phyloP scores from a whole-genome alignment of 495 filamentous ascomycete genomes.

The Pseudoneurospora amorphoporcata region DNA sequence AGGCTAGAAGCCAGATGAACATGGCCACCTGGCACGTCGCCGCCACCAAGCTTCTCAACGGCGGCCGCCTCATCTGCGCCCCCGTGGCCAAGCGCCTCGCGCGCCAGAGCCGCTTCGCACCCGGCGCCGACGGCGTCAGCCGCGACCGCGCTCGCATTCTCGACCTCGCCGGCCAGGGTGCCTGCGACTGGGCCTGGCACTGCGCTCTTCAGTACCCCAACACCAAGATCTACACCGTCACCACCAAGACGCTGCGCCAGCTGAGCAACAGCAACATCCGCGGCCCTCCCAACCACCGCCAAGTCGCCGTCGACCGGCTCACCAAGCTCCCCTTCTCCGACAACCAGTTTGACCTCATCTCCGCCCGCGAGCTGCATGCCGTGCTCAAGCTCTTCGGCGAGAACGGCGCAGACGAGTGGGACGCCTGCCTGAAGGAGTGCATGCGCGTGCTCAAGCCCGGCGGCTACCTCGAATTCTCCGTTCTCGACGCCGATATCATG shows the following conservation, averaged over 20 bases:
- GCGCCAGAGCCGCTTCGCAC: conserved; percentile 36
- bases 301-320: conserved; percentile 60
- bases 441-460: conserved; percentile 85
- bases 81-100: conserved; percentile 56
- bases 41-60: conserved; percentile 64
- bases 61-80: conserved; percentile 68
- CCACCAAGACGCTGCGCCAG: conserved; percentile 53
- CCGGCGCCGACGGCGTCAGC: conserved; percentile 27
- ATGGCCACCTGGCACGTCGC: conserved; percentile 72
- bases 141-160: conserved; percentile 57
- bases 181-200: conserved; percentile 94
- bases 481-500: conserved; percentile 82
- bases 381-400: conserved; percentile 61
- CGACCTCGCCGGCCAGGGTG: conserved; percentile 76
- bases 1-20: conserved; percentile 65
- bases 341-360: conserved; percentile 86
- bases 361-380: conserved; percentile 76
- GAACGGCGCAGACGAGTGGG: conserved; percentile 70
- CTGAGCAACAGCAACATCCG: conserved; percentile 58
- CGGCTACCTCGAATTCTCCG: conserved; percentile 79
- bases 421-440: conserved; percentile 74
- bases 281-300: conserved; percentile 80
- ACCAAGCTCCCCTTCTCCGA: conserved; percentile 79
- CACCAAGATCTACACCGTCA: conserved; percentile 76
- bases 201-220: conserved; percentile 74